Conservation (phyloP, 2,329 filamentous ascomycete genomes). For the Monilinia laxa region DNA sequence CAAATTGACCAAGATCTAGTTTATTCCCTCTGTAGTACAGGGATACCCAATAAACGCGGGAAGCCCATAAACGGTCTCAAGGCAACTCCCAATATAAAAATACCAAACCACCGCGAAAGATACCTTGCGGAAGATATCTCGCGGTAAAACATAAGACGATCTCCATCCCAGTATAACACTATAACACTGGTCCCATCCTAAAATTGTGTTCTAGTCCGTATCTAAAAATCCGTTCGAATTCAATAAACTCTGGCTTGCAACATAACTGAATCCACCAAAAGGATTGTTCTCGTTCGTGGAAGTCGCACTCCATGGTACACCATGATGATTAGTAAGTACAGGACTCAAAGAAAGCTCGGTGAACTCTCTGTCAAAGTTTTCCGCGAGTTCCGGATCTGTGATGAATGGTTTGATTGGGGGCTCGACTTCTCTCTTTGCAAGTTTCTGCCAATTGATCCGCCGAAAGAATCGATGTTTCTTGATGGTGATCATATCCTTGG, state of each 20-base stretch:
- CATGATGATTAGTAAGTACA: constrained; percentile 47
- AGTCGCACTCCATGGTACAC: constrained; percentile 32
- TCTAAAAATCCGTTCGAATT: constrained; percentile 35
- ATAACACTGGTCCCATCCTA: not conserved
- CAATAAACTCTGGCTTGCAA: constrained; percentile 40
- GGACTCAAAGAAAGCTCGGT: constrained; percentile 82
- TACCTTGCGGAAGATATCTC: not conserved
- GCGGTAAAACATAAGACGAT: not conserved
- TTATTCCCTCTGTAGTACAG: not conserved
- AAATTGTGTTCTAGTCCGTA: constrained; percentile 27
- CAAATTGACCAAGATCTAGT: not conserved
- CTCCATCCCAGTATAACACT: not conserved
- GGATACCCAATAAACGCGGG: not conserved
- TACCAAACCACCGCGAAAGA: not conserved
- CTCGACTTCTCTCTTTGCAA: constrained; percentile 77
- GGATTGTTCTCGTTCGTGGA: constrained; percentile 34
- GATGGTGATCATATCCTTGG: constrained; percentile 80
- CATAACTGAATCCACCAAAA: constrained; percentile 42
- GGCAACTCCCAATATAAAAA: not conserved
- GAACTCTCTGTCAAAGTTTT: constrained; percentile 95
- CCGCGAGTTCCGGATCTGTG: constrained; percentile 90
- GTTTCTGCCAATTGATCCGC: constrained; percentile 90
- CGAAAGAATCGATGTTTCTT: constrained; percentile 96
- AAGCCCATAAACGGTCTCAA: not conserved
- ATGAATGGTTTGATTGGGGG: constrained; percentile 92